Evolutionary conservation across 805 yeast species (phyloP), one percentile per base, ranked within the genome.

Genomic region (Lipomyces starkeyi): DNA sequence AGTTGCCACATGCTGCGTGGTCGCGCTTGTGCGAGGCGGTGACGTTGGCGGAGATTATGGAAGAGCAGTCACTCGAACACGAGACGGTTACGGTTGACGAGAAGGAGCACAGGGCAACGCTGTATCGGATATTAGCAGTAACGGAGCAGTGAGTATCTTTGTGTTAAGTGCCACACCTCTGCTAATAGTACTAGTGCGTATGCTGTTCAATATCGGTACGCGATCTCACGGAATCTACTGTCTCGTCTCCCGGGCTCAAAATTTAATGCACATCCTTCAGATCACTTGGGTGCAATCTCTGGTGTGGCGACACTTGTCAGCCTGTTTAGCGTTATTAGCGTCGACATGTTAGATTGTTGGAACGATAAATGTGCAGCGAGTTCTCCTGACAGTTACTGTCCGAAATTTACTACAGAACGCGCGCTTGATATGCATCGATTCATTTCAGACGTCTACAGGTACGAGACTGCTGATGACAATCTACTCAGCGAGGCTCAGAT

Each of bases 21-120:
- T 64, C 62, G 14, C 57, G 64, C 13, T 61, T 64, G 43, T 37
- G 60, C 35, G 67, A 64, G 35, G 67, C 67, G 13, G 56, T 64
- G 29, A 61, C 64, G 11, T 32, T 64, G 13, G 67, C 62, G 9
- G 65, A 61, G 1, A 61, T 64, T 52, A 40, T 60, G 61, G 47
- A 22, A 27, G 47, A 2, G 6, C 47, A 40, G n/a, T 40, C 47
- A 5, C 17, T 17, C 11, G 47, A 40, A 2, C 1, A 27, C 20
- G 25, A 32, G n/a, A 20, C 5, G 11, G 14, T 13, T 2, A 27
- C 54, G 3, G 54, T 22, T 25, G 20, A 40, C 29, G 62, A 59
- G 11, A n/a, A 20, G 6, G 55, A 59, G 22, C 25, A 43, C 22
- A 43, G 54, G 35, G 43, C 25, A 49, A 53, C 20, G 20, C 9